Evolutionary conservation across 2,329 filamentous ascomycete genomes (phyloP).

Genomic region (Capronia coronata): DNA sequence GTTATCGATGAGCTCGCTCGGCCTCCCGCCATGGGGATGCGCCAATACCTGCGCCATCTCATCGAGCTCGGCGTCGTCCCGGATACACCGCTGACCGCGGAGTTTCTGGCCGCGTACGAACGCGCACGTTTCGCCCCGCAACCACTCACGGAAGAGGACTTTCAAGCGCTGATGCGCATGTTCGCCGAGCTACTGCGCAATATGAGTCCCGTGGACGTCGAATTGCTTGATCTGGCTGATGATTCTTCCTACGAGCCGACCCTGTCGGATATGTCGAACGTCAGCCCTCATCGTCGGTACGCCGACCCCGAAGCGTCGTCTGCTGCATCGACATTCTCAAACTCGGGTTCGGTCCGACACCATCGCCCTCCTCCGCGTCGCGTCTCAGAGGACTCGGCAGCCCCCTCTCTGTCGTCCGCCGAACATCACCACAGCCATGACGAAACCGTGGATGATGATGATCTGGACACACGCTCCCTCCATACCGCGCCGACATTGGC

Average conservation of each 20-base stretch:
- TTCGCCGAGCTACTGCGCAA: constrained; percentile 74
- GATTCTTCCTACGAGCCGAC: constrained; percentile 17
- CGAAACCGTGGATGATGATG: constrained; percentile 3
- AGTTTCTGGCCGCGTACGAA: constrained; percentile 74
- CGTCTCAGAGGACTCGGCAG: constrained; percentile 24
- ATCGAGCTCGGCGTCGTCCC: constrained; percentile 58
- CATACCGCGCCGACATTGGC: constrained; percentile 13
- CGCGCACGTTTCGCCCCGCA: constrained; percentile 71
- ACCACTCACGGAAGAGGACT: constrained; percentile 62
- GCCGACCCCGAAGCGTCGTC: constrained; percentile 10
- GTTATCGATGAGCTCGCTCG: constrained; percentile 67
- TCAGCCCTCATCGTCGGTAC: neutral
- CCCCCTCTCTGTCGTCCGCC: constrained; percentile 18
- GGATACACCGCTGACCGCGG: constrained; percentile 43
- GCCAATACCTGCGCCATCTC: constrained; percentile 71
- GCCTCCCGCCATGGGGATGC: constrained; percentile 63
- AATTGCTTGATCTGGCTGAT: constrained; percentile 39
- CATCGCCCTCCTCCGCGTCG: constrained; percentile 15
- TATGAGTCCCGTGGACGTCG: constrained; percentile 61
- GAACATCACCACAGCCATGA: constrained; percentile 5
- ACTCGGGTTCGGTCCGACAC: constrained; percentile 18
- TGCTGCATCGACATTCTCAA: constrained; percentile 16
- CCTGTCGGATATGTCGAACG: constrained; percentile 13
- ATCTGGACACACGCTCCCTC: constrained; percentile 9
- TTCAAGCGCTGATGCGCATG: constrained; percentile 71